A percentile compares a stretch with the other conserved stretches of the same genome.
These are phyloP conservation scores for Hypoxylon fragiforme DNA, from an alignment of 495 filamentous ascomycete species.

Conservation along the genomic window DNA sequence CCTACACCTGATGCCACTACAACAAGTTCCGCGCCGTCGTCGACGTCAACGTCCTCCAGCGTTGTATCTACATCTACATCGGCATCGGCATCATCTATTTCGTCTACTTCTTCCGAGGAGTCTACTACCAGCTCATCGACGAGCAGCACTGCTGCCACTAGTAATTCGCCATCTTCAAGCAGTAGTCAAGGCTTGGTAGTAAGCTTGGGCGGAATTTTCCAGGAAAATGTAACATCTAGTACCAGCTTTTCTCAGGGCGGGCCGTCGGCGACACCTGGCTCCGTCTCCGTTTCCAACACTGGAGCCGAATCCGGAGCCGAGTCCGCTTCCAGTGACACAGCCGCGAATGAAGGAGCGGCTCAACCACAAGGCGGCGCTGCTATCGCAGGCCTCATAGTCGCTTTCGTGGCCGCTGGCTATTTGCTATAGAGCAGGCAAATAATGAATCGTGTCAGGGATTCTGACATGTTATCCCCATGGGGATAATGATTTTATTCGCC, in stretches of 20 bases:
- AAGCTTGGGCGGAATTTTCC: constrained; percentile 28
- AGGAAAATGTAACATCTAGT: constrained; percentile 29
- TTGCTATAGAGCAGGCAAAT: constrained; percentile 37
- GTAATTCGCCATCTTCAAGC: constrained; percentile 14
- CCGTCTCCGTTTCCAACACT: constrained; percentile 13
- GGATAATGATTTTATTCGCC: neutral
- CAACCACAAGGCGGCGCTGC: constrained; percentile 45
- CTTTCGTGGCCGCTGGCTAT: constrained; percentile 50
- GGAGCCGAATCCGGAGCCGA: constrained; percentile 23
- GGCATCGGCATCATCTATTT: constrained; percentile 7
- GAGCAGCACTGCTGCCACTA: constrained; percentile 17
- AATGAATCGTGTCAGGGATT: neutral
- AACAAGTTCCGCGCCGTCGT: constrained; percentile 31
- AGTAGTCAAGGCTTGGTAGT: constrained; percentile 5
- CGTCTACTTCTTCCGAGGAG: constrained; percentile 13
- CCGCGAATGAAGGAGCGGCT: constrained; percentile 44
- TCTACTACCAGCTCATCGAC: constrained; percentile 20
- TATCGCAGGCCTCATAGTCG: constrained; percentile 51
- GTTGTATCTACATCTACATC: constrained; percentile 1
- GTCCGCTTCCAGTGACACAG: constrained; percentile 24
- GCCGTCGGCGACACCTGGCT: constrained; percentile 9
- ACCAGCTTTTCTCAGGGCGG: constrained; percentile 2
- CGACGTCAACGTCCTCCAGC: constrained; percentile 15
- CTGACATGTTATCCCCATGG: neutral
- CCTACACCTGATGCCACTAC: constrained; percentile 25